phyloP scores from a whole-genome alignment of 208 protist genomes.

The Borovskyia barvae region DNA sequence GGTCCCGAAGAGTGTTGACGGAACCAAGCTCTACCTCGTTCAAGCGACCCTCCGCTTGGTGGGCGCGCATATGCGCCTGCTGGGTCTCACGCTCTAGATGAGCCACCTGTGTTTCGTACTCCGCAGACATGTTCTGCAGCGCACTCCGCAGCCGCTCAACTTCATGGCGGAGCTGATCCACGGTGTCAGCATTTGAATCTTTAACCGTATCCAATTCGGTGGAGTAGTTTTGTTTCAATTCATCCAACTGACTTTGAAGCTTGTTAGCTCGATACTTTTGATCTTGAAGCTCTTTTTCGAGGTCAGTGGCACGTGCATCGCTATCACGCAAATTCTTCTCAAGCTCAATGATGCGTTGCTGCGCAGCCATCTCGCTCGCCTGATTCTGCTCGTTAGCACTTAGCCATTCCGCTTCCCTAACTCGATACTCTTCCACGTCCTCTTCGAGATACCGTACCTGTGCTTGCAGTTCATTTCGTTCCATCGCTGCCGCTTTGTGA shows the following conservation, averaged over 20 bases:
- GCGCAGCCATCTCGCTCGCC: slow-evolving; percentile 20
- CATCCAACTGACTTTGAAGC: slow-evolving; percentile 29
- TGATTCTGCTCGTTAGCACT: slow-evolving; percentile 14
- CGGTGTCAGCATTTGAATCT: slow-evolving; percentile 26
- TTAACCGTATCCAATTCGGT: slow-evolving; percentile 26
- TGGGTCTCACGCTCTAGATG: slow-evolving; percentile 54
- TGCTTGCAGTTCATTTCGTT: slow-evolving; percentile 33
- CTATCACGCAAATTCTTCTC: slow-evolving; percentile 18
- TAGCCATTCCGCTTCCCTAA: slow-evolving; percentile 31
- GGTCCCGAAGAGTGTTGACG: slow-evolving; percentile 43
- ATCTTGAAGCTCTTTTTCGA: slow-evolving; percentile 28
- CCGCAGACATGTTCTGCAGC: slow-evolving; percentile 36
- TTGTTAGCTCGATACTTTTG: slow-evolving; percentile 19
- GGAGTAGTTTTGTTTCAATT: slow-evolving; percentile 25
- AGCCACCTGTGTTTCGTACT: slow-evolving; percentile 47
- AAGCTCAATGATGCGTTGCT: slow-evolving; percentile 37
- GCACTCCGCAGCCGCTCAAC: slow-evolving; percentile 42
- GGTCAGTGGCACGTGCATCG: slow-evolving; percentile 20
- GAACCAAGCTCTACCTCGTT: slow-evolving; percentile 39
- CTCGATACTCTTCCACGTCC: slow-evolving; percentile 37
- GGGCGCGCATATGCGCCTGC: slow-evolving; percentile 46
- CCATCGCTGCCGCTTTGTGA: slow-evolving; percentile 22
- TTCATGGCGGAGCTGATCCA: slow-evolving; percentile 39
- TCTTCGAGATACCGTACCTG: slow-evolving; percentile 42
- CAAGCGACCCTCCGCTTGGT: slow-evolving; percentile 56